Evolutionary conservation across 805 yeast genomes (phyloP), one percentile per base, ranked within the genome.

Genomic region (Blastobotrys terrestris): DNA sequence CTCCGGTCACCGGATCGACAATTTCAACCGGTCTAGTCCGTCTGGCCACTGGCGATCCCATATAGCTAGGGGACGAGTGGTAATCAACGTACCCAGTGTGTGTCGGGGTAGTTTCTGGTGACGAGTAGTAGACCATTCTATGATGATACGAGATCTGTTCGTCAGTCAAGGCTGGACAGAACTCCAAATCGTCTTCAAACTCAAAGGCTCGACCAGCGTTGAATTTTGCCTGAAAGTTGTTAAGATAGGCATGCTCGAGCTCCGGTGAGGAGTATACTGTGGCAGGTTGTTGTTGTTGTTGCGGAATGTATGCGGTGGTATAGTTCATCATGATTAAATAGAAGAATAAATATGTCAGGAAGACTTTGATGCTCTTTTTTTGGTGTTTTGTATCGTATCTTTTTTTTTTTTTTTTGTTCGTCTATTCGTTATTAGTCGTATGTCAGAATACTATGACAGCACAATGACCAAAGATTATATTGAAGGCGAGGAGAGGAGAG

Each of bases 201-300:
- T 82, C 87, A 66, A 84, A 82, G 26, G 85, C 76, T 59, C 84
- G 77, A 58, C 81, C 79, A 44, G 80, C 75, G 58, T 81, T 78
- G 60, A 81, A 74, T 57, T 76, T 75, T n/a, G 59, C 53, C 31
- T 45, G 35, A 11, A 26, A 26, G 35, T 26, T 26, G 35, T 26
- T 26, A 11, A 26, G 35, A 26, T 26, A 26, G 35, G 35, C 35
- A 11, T 26, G 35, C 35, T 26, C 35, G 8, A 26, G 35, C 35
- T 26, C 35, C 35, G 35, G 35, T 11, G 35, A 26, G 35, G 35
- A 26, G 35, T 26, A 26, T 5, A 26, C 35, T 6, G 35, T 26
- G 11, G 35, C 35, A 26, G 35, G 35, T 26, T 26, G 35, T 26
- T 26, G 35, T 26, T 26, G 35, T 11, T 26, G 35, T 26, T 26